phyloP scores from a whole-genome alignment of 768 basidiomycete species.

The Russula foetens region DNA sequence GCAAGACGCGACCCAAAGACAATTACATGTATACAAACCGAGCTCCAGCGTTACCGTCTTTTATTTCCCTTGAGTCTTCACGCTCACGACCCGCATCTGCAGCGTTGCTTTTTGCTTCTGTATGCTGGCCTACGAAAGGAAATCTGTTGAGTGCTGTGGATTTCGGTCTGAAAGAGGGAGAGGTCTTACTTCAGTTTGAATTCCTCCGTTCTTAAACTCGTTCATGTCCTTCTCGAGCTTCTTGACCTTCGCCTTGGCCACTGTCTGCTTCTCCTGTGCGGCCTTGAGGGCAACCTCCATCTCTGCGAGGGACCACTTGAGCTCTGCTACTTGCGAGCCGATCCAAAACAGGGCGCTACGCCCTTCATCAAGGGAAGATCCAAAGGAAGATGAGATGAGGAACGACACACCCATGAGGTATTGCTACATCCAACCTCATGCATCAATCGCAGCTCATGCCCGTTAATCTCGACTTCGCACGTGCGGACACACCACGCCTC shows the following conservation, averaged over 20 bases:
- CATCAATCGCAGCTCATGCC: constrained; percentile 75
- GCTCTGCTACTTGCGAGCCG: constrained; percentile 66
- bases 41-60: constrained; percentile 80
- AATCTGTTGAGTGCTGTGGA: neutral
- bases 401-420: constrained; percentile 64
- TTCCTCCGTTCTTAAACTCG: constrained; percentile 95
- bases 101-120: constrained; percentile 71
- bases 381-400: neutral
- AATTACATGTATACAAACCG: constrained; percentile 40
- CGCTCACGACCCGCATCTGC: constrained; percentile 68
- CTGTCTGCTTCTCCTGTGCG: constrained; percentile 70
- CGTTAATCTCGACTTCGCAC: constrained; percentile 79
- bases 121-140: constrained; percentile 54
- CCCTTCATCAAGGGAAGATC: neutral
- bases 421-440: constrained; percentile 82
- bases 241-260: constrained; percentile 67
- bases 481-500: constrained; percentile 52
- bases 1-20: neutral
- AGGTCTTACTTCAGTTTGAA: constrained; percentile 65
- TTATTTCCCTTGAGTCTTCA: constrained; percentile 87
- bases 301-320: constrained; percentile 54
- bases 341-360: constrained; percentile 42
- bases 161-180: neutral
- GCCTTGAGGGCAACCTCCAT: constrained; percentile 50
- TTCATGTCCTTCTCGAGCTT: constrained; percentile 95